Percentiles rank a stretch among this genome's conserved stretches.
phyloP scores from a whole-genome alignment of 164 flowering plant genomes.

The Saururus chinensis region DNA sequence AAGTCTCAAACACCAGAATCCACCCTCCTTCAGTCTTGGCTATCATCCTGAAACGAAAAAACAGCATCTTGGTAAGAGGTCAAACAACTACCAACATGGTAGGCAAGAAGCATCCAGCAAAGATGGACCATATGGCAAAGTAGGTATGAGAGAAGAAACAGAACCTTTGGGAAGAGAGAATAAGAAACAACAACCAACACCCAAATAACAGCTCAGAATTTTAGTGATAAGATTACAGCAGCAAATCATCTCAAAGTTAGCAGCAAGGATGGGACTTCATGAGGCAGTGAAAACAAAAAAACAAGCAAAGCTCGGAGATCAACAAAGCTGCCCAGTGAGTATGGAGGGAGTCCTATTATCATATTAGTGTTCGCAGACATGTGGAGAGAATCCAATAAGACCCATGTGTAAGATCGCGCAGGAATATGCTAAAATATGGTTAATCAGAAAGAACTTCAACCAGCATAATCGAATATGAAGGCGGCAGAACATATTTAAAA shows the following conservation, averaged over 20 bases:
- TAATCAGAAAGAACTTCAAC: not conserved
- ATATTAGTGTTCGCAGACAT: not conserved
- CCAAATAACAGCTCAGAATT: not conserved
- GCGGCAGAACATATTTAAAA: not conserved
- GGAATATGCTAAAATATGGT: not conserved
- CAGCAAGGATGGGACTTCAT: not conserved
- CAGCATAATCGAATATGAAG: not conserved
- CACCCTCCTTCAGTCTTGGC: slow-evolving; percentile 11
- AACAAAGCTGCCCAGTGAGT: not conserved
- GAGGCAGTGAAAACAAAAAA: not conserved
- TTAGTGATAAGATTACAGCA: too few species aligned
- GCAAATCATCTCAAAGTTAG: not conserved
- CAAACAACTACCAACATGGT: slow-evolving; percentile 40
- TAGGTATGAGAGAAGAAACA: slow-evolving; percentile 7
- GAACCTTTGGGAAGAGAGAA: slow-evolving; percentile 10
- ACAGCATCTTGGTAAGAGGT: slow-evolving; percentile 78
- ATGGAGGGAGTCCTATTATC: not conserved
- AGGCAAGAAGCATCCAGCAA: slow-evolving; percentile 53
- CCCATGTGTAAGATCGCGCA: not conserved
- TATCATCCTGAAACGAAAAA: slow-evolving; percentile 42
- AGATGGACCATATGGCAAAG: slow-evolving; percentile 6
- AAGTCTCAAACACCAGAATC: slow-evolving; percentile 35
- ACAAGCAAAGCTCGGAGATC: not conserved
- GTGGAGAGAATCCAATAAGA: not conserved
- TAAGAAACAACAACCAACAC: slow-evolving; percentile 19